Evolutionary conservation across 208 protist genomes (phyloP), one percentile per base, ranked within the genome.

Genomic region (Leishmania arabica): DNA sequence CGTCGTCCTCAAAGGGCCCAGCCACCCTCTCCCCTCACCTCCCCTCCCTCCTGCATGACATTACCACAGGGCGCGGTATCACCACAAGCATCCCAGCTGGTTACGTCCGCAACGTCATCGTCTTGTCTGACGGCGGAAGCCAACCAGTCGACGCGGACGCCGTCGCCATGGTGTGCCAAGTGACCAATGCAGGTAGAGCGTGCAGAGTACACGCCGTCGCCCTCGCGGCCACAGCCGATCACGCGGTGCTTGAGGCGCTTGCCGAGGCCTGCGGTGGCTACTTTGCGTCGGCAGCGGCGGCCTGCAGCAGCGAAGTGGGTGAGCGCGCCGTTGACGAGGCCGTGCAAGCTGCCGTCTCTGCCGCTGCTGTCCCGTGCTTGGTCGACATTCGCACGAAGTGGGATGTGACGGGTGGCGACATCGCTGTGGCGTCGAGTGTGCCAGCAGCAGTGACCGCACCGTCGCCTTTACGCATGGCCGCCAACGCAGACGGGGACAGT

Each of bases 21-120:
- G 79, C 71, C 47, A 82, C 81, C 19, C 76, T 81, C 70, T 72
- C 75, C 1, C 86, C 88, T 27, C 78, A 77, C 64, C 78, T 95
- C 42, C 84, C 84, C 24, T 73, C 84, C 9, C 82, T 89, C 11
- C 80, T 97, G 47, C 84, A 77, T 69, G 80, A 75, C 53, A 49
- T 62, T 19, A 27, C 74, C 2, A 37, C 82, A 3, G 82, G 82
- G 27, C 65, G 73, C 56, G 76, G 76, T 42, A 62, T 78, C 76
- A 34, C 72, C 54, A 69, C 74, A 15, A 69, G 82, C 17, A 86
- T 91, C 19, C 80, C 88, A 24, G 40, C 15, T 5, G 94, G 92
- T 13, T 94, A 92, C 66, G 90, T 93, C 54, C 92, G 94, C 24
- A 87, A 95, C 83, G 75, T 96, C 34, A 75, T 97, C 42, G 40